Evolutionary conservation across 768 basidiomycete genomes (phyloP).

Genomic region (Leucogyrophana mollusca): DNA sequence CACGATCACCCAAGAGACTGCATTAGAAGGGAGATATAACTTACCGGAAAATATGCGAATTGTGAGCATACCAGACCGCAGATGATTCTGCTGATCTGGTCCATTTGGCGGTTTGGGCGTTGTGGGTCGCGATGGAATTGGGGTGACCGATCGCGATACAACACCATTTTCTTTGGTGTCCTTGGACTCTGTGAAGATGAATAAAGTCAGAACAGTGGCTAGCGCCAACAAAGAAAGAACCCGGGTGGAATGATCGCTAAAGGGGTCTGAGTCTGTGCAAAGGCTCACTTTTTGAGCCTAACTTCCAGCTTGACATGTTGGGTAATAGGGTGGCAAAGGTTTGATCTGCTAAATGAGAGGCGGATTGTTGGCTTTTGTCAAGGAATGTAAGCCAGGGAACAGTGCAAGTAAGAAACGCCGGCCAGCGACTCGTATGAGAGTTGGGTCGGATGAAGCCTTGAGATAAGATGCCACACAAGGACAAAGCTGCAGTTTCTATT

Average conservation of each 20-base stretch:
- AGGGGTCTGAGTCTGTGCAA: too few species aligned
- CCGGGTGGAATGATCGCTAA: neutral
- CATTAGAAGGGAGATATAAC: slow-evolving; percentile 24
- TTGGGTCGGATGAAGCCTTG: neutral
- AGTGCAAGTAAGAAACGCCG: neutral
- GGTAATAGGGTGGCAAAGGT: too few species aligned
- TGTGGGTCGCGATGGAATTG: slow-evolving; percentile 77
- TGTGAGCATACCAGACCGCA: slow-evolving; percentile 88
- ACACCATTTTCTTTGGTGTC: slow-evolving; percentile 69
- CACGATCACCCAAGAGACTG: neutral
- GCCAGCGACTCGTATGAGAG: neutral
- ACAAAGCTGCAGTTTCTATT: too few species aligned
- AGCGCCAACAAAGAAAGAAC: neutral
- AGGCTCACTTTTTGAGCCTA: too few species aligned
- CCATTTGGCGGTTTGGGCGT: slow-evolving; percentile 64
- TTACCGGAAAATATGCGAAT: slow-evolving; percentile 93
- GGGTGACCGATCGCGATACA: slow-evolving; percentile 76
- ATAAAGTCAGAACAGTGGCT: slow-evolving; percentile 7
- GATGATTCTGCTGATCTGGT: slow-evolving; percentile 49
- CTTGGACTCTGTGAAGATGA: slow-evolving; percentile 51
- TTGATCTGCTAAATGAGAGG: too few species aligned
- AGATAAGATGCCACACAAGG: slow-evolving; percentile 6
- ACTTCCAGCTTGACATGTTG: too few species aligned
- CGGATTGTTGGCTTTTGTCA: too few species aligned
- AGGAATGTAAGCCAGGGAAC: too few species aligned